Percentiles rank a stretch among this genome's conserved stretches.
These are phyloP conservation scores for Phyllosticta ampelicida DNA, from an alignment of 2,329 filamentous ascomycete genomes.

Conservation along the genomic window DNA sequence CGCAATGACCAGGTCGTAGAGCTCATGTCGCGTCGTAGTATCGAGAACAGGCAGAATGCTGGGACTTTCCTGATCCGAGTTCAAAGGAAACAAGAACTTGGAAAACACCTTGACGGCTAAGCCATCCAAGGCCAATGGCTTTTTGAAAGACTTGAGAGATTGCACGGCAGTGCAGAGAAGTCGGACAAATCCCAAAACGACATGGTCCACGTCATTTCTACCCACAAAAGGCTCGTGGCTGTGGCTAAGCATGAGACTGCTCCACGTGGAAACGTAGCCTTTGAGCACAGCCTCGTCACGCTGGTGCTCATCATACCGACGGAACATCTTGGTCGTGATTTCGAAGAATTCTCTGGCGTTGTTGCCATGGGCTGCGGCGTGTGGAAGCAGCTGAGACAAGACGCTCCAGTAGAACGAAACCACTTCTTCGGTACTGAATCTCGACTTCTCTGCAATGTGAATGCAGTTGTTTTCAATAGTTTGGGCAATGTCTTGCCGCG, in stretches of 20 bases:
- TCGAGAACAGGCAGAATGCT: conserved; percentile 23
- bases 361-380: conserved; percentile 15
- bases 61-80: neutral
- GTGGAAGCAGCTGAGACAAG: conserved; percentile 22
- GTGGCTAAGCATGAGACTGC: conserved; percentile 23
- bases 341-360: conserved; percentile 25
- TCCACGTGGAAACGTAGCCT: conserved; percentile 22
- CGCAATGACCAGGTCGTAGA: conserved; percentile 27
- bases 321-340: conserved; percentile 26
- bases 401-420: conserved; percentile 24
- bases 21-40: conserved; percentile 23
- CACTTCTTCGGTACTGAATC: conserved; percentile 21
- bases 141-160: conserved; percentile 32
- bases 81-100: conserved; percentile 25
- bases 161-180: conserved; percentile 28
- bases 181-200: conserved; percentile 30
- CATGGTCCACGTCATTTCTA: conserved; percentile 23
- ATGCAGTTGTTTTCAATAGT: conserved; percentile 26
- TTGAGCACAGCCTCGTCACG: conserved; percentile 23
- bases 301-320: conserved; percentile 23
- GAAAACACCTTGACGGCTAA: conserved; percentile 17
- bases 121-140: conserved; percentile 19
- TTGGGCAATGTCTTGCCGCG: conserved; percentile 20
- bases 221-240: conserved; percentile 26
- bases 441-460: neutral